Conservation (phyloP, 2,329 filamentous ascomycete genomes). For the Fusarium foetens region DNA sequence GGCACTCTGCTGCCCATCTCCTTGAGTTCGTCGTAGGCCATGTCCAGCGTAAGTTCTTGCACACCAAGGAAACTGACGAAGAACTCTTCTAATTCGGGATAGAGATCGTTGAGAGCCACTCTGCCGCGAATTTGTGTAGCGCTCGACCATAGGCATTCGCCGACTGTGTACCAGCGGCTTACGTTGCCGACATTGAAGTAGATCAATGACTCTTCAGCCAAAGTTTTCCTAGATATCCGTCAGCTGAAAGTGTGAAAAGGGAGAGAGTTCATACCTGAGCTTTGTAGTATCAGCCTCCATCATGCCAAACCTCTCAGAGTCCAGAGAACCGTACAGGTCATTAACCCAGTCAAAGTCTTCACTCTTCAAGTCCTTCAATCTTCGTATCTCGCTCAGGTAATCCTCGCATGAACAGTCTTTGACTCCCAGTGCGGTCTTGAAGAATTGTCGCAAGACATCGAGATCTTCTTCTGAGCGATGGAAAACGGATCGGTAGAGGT, state of each 20-base stretch:
- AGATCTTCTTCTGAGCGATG: conserved; percentile 14
- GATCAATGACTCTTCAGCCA: conserved; percentile 20
- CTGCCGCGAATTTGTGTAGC: conserved; percentile 44
- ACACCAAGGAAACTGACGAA: conserved; percentile 48
- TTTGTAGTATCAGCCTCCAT: not conserved
- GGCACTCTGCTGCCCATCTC: conserved; percentile 15
- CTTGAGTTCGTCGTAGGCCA: conserved; percentile 48
- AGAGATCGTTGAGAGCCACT: conserved; percentile 43
- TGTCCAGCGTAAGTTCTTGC: conserved; percentile 41
- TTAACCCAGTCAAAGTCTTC: conserved; percentile 34
- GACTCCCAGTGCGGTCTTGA: conserved; percentile 11
- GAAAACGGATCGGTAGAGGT: conserved; percentile 27
- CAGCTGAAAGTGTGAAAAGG: not conserved
- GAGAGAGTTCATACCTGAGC: conserved; percentile 1
- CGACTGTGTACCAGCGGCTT: conserved; percentile 44
- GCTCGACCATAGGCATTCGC: conserved; percentile 51
- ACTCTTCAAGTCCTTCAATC: conserved; percentile 1
- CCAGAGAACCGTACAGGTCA: conserved; percentile 13
- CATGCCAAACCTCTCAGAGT: not conserved
- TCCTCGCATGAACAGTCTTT: conserved; percentile 25
- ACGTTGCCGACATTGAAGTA: conserved; percentile 7
- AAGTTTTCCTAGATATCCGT: not conserved
- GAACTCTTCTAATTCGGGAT: conserved; percentile 44
- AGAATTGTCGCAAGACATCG: conserved; percentile 32
- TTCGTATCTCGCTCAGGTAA: conserved; percentile 30